These are phyloP conservation scores for Eucalyptus sp. DNA, from an alignment of 345 rosid genomes.

Conservation along the genomic window DNA sequence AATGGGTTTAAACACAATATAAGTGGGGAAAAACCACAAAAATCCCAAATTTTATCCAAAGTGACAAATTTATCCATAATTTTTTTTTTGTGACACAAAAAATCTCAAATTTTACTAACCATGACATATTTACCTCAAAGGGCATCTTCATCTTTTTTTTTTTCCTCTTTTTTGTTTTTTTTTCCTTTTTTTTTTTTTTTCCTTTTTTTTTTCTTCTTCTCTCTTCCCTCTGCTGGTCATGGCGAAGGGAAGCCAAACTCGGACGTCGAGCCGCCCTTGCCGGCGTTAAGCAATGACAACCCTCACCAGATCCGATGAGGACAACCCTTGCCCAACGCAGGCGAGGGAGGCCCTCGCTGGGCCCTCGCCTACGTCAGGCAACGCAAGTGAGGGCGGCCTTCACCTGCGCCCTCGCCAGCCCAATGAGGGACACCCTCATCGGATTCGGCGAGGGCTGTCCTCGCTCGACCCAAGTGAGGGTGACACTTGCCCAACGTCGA, in stretches of 20 bases:
- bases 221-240: fast-evolving
- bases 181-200: no score
- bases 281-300: fast-evolving
- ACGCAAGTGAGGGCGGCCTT: fast-evolving
- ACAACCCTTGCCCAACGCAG: fast-evolving
- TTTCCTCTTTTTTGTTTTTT: fast-evolving
- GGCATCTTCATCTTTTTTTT: no score
- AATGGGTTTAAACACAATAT: no score
- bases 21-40: fast-evolving
- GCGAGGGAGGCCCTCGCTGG: no score
- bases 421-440: fast-evolving
- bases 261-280: fast-evolving
- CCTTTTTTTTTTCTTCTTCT: no score
- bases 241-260: fast-evolving
- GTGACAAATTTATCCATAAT: fast-evolving
- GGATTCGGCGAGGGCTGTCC: fast-evolving
- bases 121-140: fast-evolving
- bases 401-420: fast-evolving
- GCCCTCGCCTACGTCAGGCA: fast-evolving
- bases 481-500: fast-evolving
- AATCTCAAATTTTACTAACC: fast-evolving
- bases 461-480: fast-evolving
- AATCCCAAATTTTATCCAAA: fast-evolving
- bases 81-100: fast-evolving
- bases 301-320: fast-evolving